Percentiles rank a stretch among this genome's conserved stretches.
phyloP scores from a whole-genome alignment of 768 basidiomycete genomes.

The Phylloporus rhodoxanthus region DNA sequence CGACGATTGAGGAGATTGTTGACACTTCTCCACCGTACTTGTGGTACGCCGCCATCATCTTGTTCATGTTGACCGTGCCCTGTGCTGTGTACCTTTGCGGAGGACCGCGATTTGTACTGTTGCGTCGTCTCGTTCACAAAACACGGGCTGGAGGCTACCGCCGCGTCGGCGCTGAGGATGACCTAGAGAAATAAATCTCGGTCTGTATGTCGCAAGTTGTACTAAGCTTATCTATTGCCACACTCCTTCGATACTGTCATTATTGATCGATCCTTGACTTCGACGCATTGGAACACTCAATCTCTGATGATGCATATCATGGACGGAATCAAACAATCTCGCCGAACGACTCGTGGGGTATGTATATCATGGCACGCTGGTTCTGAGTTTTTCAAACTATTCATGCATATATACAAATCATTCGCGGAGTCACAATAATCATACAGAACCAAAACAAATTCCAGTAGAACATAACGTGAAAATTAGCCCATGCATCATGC shows the following conservation, averaged over 20 bases:
- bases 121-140: constrained; percentile 40
- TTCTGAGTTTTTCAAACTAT: too few species aligned
- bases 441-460: too few species aligned
- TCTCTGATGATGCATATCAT: too few species aligned
- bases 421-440: too few species aligned
- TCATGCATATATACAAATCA: too few species aligned
- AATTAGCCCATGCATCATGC: too few species aligned
- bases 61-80: constrained; percentile 41
- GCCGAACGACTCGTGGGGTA: too few species aligned
- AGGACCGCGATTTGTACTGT: constrained; percentile 25
- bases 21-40: constrained; percentile 7
- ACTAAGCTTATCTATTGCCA: neutral
- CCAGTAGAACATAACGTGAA: too few species aligned
- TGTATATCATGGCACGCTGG: too few species aligned
- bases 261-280: neutral
- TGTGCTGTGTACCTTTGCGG: constrained; percentile 45
- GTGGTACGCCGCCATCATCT: constrained; percentile 20
- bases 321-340: too few species aligned
- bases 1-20: constrained; percentile 1
- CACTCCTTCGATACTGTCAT: neutral
- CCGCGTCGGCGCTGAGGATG: constrained; percentile 43
- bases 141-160: constrained; percentile 37
- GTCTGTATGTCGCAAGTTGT: neutral
- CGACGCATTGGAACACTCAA: too few species aligned
- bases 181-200: constrained; percentile 39